Base-by-base conservation (phyloP, 2,329 filamentous ascomycete species). In the Pyrenophora seminiperda region DNA sequence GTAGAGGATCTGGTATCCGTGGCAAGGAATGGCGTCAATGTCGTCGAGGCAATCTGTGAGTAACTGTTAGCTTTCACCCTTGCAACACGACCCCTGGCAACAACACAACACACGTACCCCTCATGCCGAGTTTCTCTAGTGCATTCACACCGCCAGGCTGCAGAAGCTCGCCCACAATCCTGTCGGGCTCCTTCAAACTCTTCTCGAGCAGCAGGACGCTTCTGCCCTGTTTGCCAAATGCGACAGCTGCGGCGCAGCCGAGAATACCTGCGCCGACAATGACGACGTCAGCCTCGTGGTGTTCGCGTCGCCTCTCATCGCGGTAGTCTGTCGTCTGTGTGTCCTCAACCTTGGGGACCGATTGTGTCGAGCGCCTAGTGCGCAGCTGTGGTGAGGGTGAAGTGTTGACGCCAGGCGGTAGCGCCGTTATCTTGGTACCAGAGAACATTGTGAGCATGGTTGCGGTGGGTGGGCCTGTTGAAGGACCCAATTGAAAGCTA, bases 121-220 rank as follows among this genome's bases (percentile, higher is more conserved):
- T 81, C 57, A 99, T 76, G 2, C 94, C 94, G 41, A 99, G 78
- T 69, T 89, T 85, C 67, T 86, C 82, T 65, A 99, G 79, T 6
- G 94, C 89, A 43, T 84, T 79, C 27, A 96, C 86, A 41, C 94
- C 94, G 41, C 94, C 94, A 0, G 94, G 94, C 75, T 99, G 94
- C 63, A 99, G 78, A 58, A 99, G 77, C 77, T 99, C 94, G 63
- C 94, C 94, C 39, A 99, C 91, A 61, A 99, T 99, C 58, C 94
- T 86, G 76, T 97, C 89, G 15, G 94, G 94, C 77, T 97, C 88
- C 75, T 91, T 91, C 75, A 97, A 79, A 76, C 86, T 95, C 66
- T 84, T 84, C 77, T 99, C 94, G 41, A 99, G 83, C 42, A 99
- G 79, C 19, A 97, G 82, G 19, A 99, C 92, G 71, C 89, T 95